These are phyloP conservation scores for Kwoniella sp. DNA, from an alignment of 768 basidiomycete genomes.

Conservation along the genomic window DNA sequence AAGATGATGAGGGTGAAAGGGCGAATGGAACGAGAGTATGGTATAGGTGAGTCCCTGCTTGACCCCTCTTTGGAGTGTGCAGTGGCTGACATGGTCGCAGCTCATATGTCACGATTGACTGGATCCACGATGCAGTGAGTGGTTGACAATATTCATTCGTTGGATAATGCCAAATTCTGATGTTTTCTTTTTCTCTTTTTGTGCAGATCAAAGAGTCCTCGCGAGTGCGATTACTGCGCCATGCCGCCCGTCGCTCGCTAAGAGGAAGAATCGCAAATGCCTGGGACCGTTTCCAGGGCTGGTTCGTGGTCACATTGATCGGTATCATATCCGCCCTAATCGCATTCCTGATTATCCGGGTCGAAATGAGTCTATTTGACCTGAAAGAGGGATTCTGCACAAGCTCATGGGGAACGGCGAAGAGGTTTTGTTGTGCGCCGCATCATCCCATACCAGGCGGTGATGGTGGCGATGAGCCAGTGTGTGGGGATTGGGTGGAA, in stretches of 20 bases:
- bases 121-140: conserved; percentile 82
- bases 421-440: conserved; percentile 76
- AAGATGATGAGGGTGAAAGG: conserved; percentile 61
- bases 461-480: conserved; percentile 48
- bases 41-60: conserved; percentile 55
- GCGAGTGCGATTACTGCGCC: conserved; percentile 72
- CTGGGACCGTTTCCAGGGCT: conserved; percentile 78
- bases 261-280: conserved; percentile 67
- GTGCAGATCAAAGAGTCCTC: conserved; percentile 80
- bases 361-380: conserved; percentile 88
- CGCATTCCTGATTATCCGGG: conserved; percentile 81
- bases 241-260: conserved; percentile 61
- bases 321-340: conserved; percentile 78
- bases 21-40: conserved; percentile 71
- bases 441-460: conserved; percentile 23
- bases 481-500: conserved; percentile 70
- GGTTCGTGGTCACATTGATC: conserved; percentile 85
- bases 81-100: conserved; percentile 21
- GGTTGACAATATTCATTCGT: conserved; percentile 2
- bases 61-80: too few species aligned
- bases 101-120: conserved; percentile 84
- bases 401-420: conserved; percentile 70
- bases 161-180: too few species aligned
- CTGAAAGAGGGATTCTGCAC: conserved; percentile 86
- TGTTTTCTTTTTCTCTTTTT: too few species aligned